Percentiles rank a stretch among this genome's conserved stretches.
These are phyloP conservation scores for Lichtheimia hyalospora DNA, from an alignment of 371 early-diverging fungal genomes.

Conservation along the genomic window DNA sequence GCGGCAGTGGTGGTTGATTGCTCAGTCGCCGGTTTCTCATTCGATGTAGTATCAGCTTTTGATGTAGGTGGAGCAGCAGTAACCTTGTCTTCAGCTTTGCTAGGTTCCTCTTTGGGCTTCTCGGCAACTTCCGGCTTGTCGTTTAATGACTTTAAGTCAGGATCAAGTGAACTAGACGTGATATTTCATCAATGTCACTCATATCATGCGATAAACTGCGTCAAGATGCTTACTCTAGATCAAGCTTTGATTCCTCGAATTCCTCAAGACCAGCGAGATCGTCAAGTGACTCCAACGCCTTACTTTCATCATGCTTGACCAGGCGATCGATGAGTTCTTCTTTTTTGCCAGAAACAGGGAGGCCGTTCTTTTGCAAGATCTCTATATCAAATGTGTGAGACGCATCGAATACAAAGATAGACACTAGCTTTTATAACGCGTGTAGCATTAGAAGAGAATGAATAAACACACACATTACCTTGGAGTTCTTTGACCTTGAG, in stretches of 20 bases:
- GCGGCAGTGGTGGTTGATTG: background rate
- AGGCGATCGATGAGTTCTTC: slow-evolving; percentile 68
- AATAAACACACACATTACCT: slow-evolving; percentile 26
- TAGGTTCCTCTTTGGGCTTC: slow-evolving; percentile 4
- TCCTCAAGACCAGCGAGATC: slow-evolving; percentile 45
- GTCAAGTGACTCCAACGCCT: slow-evolving; percentile 48
- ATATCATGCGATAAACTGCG: background rate
- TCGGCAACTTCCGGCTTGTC: background rate
- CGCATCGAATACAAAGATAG: background rate
- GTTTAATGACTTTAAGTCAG: slow-evolving; percentile 23
- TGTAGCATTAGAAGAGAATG: no score
- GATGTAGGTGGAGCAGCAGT: slow-evolving; percentile 19
- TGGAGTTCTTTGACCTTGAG: slow-evolving; percentile 68
- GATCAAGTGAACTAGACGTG: slow-evolving; percentile 4
- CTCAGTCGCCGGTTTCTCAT: slow-evolving; percentile 20
- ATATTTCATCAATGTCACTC: background rate
- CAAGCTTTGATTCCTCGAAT: slow-evolving; percentile 38
- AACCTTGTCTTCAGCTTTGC: slow-evolving; percentile 11
- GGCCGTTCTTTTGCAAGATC: slow-evolving; percentile 53
- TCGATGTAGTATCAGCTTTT: slow-evolving; percentile 9
- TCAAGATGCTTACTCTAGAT: slow-evolving; percentile 21
- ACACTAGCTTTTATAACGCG: background rate
- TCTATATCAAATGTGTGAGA: slow-evolving; percentile 28
- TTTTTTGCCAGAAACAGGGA: slow-evolving; percentile 65
- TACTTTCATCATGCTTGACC: slow-evolving; percentile 56